Evolutionary conservation across 2,329 filamentous ascomycete species (phyloP), one percentile per base, ranked within the genome.

Genomic region (Chlorencoelia australis): DNA sequence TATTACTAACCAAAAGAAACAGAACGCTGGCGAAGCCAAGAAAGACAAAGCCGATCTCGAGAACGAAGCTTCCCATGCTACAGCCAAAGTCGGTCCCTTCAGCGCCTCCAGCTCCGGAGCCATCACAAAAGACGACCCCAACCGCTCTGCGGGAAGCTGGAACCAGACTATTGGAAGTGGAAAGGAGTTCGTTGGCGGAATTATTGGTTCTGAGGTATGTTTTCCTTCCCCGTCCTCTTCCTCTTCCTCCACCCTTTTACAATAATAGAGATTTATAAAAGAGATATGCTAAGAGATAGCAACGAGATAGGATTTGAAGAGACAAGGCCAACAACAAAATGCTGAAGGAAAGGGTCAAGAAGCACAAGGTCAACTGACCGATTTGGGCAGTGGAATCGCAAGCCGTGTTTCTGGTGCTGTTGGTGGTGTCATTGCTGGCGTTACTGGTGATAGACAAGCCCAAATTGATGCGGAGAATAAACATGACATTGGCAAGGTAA

Each of bases 161-260:
- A 85, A 94, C 66, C 88, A 95, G 64, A 94, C 86, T 4, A 55
- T 88, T n/a, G 89, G 88, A 35, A 74, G 81, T 1, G 79, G 79
- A 28, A 95, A 95, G 67, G 85, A 95, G 58, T 67, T 78, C 4
- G 45, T 91, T 1, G 89, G 89, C 40, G 78, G 79, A 13, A 51
- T 89, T 4, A 48, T 89, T 17, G 89, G 88, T 42, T 77, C 74
- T 45, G 80, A 91, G 62, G 72, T 73, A 56, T 47, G 62, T 52
- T n/a, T n/a, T n/a, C n/a, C n/a, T n/a, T n/a, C n/a, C n/a, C n/a
- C n/a, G n/a, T n/a, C n/a, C n/a, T n/a, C 32, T 8, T 30, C 25
- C 19, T 27, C 16, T 4, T 28, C 25, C 18, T 32, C 8, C 20
- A 25, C 10, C 7, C 25, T 28, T 9, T 22, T 16, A 27, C 24